Evolutionary conservation across 2,329 filamentous ascomycete species (phyloP).

Genomic region (Nothophaeocryptopus gaeumannii): DNA sequence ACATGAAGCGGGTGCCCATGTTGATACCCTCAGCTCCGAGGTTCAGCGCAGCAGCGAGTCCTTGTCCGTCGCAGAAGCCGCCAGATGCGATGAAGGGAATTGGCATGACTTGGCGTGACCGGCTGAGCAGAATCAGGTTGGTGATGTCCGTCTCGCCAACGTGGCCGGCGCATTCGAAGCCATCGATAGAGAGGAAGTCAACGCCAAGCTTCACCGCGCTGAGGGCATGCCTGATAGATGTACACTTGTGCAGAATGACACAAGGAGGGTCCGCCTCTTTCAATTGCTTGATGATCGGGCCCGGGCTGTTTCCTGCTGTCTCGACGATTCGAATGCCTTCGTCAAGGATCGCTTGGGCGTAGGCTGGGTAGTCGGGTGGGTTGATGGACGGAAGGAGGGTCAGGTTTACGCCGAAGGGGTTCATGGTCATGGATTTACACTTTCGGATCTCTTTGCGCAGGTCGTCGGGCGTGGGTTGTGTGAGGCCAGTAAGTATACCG

Average conservation of each 20-base stretch:
- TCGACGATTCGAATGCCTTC: conserved; percentile 90
- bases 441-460: conserved; percentile 89
- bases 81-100: conserved; percentile 95
- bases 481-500: conserved; percentile 81
- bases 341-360: conserved; percentile 88
- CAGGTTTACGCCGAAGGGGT: conserved; percentile 90
- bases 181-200: conserved; percentile 94
- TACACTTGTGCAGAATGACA: conserved; percentile 94
- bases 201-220: conserved; percentile 91
- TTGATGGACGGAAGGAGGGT: conserved; percentile 87
- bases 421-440: conserved; percentile 74
- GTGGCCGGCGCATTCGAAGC: conserved; percentile 93
- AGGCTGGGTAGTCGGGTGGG: conserved; percentile 87
- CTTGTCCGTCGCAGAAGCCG: conserved; percentile 91
- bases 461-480: conserved; percentile 86
- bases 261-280: conserved; percentile 66
- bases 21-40: conserved; percentile 93
- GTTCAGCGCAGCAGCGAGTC: conserved; percentile 83
- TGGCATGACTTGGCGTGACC: conserved; percentile 76
- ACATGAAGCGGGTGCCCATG: conserved; percentile 99
- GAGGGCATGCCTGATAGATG: conserved; percentile 87
- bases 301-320: conserved; percentile 86
- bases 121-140: conserved; percentile 82
- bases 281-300: conserved; percentile 82
- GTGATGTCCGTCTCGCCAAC: conserved; percentile 85